phyloP scores from a whole-genome alignment of 305 asterid genomes.

The Rubia balearica region DNA sequence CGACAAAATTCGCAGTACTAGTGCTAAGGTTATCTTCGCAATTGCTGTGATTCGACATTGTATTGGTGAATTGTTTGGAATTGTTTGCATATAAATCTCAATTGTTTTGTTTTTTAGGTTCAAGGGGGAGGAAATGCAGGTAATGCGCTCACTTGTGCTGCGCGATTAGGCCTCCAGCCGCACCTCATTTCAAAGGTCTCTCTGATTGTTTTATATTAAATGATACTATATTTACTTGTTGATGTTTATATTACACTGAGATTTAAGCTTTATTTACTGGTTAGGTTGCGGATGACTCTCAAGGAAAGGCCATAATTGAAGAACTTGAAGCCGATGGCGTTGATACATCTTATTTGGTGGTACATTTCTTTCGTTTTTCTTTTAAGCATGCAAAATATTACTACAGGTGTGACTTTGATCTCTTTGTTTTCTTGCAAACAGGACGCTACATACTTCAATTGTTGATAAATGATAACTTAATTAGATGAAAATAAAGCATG shows the following conservation, averaged over 20 bases:
- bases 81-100: background rate
- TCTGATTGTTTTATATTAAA: background rate
- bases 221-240: background rate
- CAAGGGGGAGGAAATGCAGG: constrained; percentile 98
- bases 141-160: constrained; percentile 85
- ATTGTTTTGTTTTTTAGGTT: constrained; percentile 29
- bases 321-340: constrained; percentile 87
- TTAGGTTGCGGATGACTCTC: constrained; percentile 92
- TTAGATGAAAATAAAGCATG: background rate
- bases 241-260: background rate
- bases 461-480: background rate
- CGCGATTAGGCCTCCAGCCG: constrained; percentile 77
- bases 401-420: background rate
- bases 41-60: background rate
- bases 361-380: constrained; percentile 23
- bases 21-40: constrained; percentile 43
- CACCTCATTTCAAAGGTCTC: constrained; percentile 79
- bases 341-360: constrained; percentile 74
- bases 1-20: constrained; percentile 81
- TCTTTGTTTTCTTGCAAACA: background rate
- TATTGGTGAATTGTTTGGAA: background rate
- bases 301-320: constrained; percentile 75
- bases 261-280: constrained; percentile 1
- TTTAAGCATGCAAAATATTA: background rate
- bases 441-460: background rate